Evolutionary conservation across 2,329 filamentous ascomycete species (phyloP).

Genomic region (Paradendryphiella salina): DNA sequence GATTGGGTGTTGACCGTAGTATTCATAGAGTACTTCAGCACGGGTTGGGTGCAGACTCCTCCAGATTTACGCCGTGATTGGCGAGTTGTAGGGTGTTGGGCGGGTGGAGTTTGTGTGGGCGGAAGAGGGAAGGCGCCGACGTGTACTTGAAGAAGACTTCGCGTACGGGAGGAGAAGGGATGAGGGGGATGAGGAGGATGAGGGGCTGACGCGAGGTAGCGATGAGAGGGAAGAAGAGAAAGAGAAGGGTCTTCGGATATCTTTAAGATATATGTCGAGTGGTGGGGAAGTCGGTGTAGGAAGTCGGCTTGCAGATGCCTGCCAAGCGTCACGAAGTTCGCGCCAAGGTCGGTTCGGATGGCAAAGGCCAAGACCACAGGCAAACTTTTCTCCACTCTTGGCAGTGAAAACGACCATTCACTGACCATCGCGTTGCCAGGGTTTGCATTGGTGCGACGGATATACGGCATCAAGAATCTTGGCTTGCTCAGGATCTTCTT

Average conservation of each 20-base stretch:
- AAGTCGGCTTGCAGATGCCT: not conserved
- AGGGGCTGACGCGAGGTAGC: not conserved
- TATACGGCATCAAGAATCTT: slow-evolving; percentile 9
- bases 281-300: slow-evolving; percentile 5
- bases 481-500: not conserved
- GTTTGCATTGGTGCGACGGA: not conserved
- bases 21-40: slow-evolving; percentile 36
- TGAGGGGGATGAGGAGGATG: not conserved
- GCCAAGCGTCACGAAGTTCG: slow-evolving; percentile 4
- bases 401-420: slow-evolving; percentile 4
- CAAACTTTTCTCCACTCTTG: slow-evolving; percentile 8
- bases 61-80: slow-evolving; percentile 33
- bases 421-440: slow-evolving; percentile 1
- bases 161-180: not conserved
- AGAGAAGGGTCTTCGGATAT: not conserved
- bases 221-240: not conserved
- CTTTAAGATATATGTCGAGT: not conserved
- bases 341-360: slow-evolving; percentile 5
- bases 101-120: not conserved
- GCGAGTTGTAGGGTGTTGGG: slow-evolving; percentile 12
- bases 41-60: slow-evolving; percentile 36
- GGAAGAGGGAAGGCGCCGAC: slow-evolving; percentile 1
- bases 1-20: slow-evolving; percentile 20
- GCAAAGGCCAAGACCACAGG: slow-evolving; percentile 2
- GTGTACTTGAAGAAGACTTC: not conserved